A percentile compares a stretch with the other conserved stretches of the same genome.
Conservation (phyloP, 306 rosid genomes). For the Dicorynia guianensis region DNA sequence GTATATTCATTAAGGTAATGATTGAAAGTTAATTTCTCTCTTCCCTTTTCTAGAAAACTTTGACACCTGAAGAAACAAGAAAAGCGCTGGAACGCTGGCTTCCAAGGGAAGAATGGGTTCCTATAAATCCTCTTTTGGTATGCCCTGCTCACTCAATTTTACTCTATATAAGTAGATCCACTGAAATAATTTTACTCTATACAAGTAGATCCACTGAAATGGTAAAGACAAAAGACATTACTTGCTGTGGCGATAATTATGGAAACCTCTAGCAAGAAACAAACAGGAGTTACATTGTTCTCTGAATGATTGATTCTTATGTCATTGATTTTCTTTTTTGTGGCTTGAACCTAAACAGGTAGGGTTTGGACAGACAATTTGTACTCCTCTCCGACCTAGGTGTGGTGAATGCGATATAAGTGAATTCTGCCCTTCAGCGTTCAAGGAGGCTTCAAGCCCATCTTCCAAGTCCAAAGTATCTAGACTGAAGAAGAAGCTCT, state of each 20-base stretch:
- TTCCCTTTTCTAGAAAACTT: constrained; percentile 68
- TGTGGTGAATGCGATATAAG: constrained; percentile 71
- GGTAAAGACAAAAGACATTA: not conserved
- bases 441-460: constrained; percentile 61
- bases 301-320: not conserved
- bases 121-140: constrained; percentile 94
- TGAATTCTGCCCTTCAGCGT: constrained; percentile 78
- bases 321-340: not conserved
- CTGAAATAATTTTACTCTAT: not conserved
- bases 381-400: constrained; percentile 80
- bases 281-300: not conserved
- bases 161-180: constrained; percentile 1
- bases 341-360: constrained; percentile 59
- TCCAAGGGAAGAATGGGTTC: constrained; percentile 93
- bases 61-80: constrained; percentile 87
- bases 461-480: constrained; percentile 57
- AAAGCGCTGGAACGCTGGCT: constrained; percentile 83
- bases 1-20: not conserved
- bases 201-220: not conserved
- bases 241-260: not conserved
- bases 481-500: constrained; percentile 47
- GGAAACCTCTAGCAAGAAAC: not conserved
- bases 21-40: constrained; percentile 37
- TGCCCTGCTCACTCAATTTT: constrained; percentile 37
- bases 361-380: constrained; percentile 82